phyloP scores from a whole-genome alignment of 2,329 filamentous ascomycete species.

The Elsinoe perseae region DNA sequence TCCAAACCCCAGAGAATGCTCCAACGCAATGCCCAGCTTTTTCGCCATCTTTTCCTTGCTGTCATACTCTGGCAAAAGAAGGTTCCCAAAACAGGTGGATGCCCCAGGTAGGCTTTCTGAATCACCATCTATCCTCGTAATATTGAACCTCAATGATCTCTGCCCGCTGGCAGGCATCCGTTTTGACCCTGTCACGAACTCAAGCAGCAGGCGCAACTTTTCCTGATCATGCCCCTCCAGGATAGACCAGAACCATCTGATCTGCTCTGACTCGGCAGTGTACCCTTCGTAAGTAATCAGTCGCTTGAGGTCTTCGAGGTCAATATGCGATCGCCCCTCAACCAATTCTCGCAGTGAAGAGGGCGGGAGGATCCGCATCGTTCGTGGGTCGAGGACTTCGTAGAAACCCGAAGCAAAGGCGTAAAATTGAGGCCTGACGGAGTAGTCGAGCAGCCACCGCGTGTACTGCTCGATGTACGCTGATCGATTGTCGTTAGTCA shows the following conservation, averaged over 20 bases:
- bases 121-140: conserved; percentile 68
- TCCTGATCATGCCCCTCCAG: conserved; percentile 59
- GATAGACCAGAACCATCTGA: conserved; percentile 77
- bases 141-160: conserved; percentile 70
- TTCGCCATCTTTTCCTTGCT: conserved; percentile 60
- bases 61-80: conserved; percentile 77
- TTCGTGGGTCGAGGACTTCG: conserved; percentile 61
- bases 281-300: conserved; percentile 77
- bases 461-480: conserved; percentile 80
- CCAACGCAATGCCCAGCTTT: conserved; percentile 75
- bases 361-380: conserved; percentile 62
- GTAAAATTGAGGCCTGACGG: conserved; percentile 65
- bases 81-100: conserved; percentile 85
- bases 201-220: conserved; percentile 69
- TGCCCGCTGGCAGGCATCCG: conserved; percentile 82
- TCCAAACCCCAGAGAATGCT: conserved; percentile 47
- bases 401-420: conserved; percentile 79
- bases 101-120: conserved; percentile 65
- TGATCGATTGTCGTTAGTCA: conserved; percentile 71
- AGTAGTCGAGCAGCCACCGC: conserved; percentile 69
- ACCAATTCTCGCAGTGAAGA: conserved; percentile 66
- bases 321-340: conserved; percentile 75
- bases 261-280: conserved; percentile 57
- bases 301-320: conserved; percentile 62
- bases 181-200: conserved; percentile 93